Conservation (phyloP, 495 filamentous ascomycete species). For the Penicillium lagena region DNA sequence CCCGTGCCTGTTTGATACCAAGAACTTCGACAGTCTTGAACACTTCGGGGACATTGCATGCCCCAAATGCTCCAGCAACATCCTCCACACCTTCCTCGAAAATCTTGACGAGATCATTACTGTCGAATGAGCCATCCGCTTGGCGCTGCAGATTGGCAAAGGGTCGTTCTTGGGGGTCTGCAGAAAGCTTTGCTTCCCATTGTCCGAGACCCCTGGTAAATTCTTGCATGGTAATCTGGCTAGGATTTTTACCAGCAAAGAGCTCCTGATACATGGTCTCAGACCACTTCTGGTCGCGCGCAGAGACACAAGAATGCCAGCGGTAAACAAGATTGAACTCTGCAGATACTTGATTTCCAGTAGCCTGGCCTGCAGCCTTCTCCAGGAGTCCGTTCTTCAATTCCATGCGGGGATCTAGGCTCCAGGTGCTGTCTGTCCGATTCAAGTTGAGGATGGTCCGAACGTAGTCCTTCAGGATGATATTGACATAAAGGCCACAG, state of each 20-base stretch:
- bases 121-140: slow-evolving; percentile 50
- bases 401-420: slow-evolving; percentile 48
- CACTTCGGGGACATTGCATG: slow-evolving; percentile 53
- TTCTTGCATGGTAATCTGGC: slow-evolving; percentile 43
- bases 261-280: slow-evolving; percentile 47
- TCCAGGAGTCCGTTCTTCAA: slow-evolving; percentile 28
- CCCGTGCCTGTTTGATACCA: slow-evolving; percentile 54
- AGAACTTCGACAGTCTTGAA: slow-evolving; percentile 52
- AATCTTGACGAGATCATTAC: slow-evolving; percentile 58
- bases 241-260: slow-evolving; percentile 46
- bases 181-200: slow-evolving; percentile 41
- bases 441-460: slow-evolving; percentile 81
- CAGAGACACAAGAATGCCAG: slow-evolving; percentile 61
- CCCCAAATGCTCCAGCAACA: slow-evolving; percentile 51
- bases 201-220: slow-evolving; percentile 47
- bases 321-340: slow-evolving; percentile 72
- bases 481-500: slow-evolving; percentile 80
- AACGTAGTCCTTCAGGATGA: slow-evolving; percentile 75
- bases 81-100: slow-evolving; percentile 54
- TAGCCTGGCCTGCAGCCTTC: slow-evolving; percentile 55
- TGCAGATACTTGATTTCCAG: slow-evolving; percentile 63
- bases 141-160: slow-evolving; percentile 52
- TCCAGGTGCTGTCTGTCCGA: slow-evolving; percentile 70
- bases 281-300: slow-evolving; percentile 63
- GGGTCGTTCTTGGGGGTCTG: slow-evolving; percentile 47